Percentiles rank a stretch among this genome's conserved stretches.
Conservation (phyloP, 306 rosid genomes). For the Parietaria judaica region DNA sequence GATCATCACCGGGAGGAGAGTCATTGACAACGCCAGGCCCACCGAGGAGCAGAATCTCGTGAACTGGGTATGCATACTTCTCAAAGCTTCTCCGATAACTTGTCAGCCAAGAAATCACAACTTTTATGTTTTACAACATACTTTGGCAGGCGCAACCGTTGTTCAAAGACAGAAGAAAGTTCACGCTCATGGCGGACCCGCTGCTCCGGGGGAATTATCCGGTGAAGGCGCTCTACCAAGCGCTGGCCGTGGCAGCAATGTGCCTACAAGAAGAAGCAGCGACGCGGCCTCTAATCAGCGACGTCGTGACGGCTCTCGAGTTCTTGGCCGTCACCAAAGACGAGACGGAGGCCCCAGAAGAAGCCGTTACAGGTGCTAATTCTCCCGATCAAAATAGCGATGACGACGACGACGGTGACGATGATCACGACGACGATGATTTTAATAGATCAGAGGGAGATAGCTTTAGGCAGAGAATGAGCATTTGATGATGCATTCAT, state of each 20-base stretch:
- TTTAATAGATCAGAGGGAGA: conserved; percentile 18
- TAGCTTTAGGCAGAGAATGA: background rate
- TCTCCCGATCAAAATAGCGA: conserved; percentile 18
- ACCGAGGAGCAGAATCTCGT: conserved; percentile 59
- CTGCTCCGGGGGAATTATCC: conserved; percentile 57
- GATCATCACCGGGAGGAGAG: conserved; percentile 84
- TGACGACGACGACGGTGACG: conserved; percentile 13
- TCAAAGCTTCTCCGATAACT: too few species aligned
- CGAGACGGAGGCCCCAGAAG: conserved; percentile 18
- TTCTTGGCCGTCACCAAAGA: conserved; percentile 32
- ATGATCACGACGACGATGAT: conserved; percentile 7
- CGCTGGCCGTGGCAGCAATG: conserved; percentile 92
- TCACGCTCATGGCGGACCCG: conserved; percentile 54
- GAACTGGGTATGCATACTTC: conserved; percentile 48
- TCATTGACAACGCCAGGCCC: conserved; percentile 59
- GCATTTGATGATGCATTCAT: conserved; percentile 5
- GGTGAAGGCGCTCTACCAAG: conserved; percentile 64
- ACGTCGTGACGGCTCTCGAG: conserved; percentile 70
- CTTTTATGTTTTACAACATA: background rate
- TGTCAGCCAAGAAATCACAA: background rate
- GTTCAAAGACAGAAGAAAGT: conserved; percentile 62
- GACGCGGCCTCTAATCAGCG: conserved; percentile 70
- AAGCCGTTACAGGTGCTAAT: conserved; percentile 4
- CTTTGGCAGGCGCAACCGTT: conserved; percentile 65
- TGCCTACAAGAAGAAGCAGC: conserved; percentile 74